Evolutionary conservation across 2,329 filamentous ascomycete genomes (phyloP).

Genomic region (Fusarium sp.): DNA sequence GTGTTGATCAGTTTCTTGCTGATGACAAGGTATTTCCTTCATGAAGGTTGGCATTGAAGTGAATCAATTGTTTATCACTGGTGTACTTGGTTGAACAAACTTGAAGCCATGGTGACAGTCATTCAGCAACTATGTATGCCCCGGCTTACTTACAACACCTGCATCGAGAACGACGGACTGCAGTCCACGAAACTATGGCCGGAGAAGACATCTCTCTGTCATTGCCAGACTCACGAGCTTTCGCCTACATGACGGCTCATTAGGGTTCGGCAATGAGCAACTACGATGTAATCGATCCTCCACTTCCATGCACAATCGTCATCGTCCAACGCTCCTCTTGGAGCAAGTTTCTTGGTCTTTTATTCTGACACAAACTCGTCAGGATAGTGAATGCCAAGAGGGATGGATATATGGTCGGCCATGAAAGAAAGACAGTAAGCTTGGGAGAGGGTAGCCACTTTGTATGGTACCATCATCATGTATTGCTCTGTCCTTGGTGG

Average conservation of each 20-base stretch:
- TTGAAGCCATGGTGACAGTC: too few relatives aligned
- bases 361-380: too few relatives aligned
- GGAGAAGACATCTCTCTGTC: too few relatives aligned
- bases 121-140: background rate
- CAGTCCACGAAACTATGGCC: background rate
- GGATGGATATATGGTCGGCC: background rate
- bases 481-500: background rate
- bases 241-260: too few relatives aligned
- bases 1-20: conserved; percentile 47
- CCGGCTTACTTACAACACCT: background rate
- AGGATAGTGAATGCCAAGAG: background rate
- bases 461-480: background rate
- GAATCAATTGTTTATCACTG: background rate
- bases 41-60: conserved; percentile 11
- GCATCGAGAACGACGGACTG: background rate
- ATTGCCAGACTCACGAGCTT: too few relatives aligned
- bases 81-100: background rate
- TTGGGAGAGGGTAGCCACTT: background rate
- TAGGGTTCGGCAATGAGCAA: too few relatives aligned
- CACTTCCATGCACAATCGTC: background rate
- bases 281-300: too few relatives aligned
- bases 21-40: conserved; percentile 46
- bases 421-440: too few relatives aligned
- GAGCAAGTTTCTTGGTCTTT: background rate
- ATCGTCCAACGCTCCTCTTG: too few relatives aligned